These are phyloP conservation scores for Fusarium sp. DNA, from an alignment of 2,329 filamentous ascomycete species.

Conservation along the genomic window DNA sequence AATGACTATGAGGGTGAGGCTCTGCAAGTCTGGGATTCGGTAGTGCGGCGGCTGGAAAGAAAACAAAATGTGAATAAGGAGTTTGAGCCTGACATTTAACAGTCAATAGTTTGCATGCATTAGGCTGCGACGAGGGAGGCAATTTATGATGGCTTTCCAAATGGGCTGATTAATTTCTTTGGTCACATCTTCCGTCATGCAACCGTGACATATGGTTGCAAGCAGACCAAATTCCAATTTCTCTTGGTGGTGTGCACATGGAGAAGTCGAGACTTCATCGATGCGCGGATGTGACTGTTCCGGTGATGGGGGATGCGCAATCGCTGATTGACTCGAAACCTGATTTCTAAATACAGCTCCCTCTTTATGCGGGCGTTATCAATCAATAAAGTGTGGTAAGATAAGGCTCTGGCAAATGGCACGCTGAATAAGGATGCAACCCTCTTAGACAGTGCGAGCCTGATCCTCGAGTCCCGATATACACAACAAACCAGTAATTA, in stretches of 20 bases:
- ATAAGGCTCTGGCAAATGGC: not conserved
- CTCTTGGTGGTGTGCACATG: not conserved
- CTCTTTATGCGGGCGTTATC: not conserved
- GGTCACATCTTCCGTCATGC: too few relatives aligned
- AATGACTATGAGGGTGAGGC: not conserved
- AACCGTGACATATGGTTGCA: not conserved
- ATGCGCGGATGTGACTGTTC: not conserved
- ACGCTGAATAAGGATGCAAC: not conserved
- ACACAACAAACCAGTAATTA: not conserved
- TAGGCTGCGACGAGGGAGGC: not conserved
- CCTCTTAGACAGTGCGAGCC: not conserved
- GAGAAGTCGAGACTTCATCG: too few relatives aligned
- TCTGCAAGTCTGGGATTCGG: not conserved
- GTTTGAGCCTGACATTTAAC: not conserved
- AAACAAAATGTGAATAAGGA: not conserved
- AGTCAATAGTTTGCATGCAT: not conserved
- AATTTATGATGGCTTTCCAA: not conserved
- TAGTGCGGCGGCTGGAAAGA: not conserved
- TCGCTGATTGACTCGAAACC: not conserved
- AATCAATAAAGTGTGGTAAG: rapidly evolving
- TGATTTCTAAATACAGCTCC: rapidly evolving
- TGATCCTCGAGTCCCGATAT: not conserved
- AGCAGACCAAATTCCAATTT: not conserved
- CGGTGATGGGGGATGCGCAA: not conserved
- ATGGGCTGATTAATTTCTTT: not conserved